Base-by-base conservation (phyloP, 306 rosid genomes). In the Luffa aegyptiaca region DNA sequence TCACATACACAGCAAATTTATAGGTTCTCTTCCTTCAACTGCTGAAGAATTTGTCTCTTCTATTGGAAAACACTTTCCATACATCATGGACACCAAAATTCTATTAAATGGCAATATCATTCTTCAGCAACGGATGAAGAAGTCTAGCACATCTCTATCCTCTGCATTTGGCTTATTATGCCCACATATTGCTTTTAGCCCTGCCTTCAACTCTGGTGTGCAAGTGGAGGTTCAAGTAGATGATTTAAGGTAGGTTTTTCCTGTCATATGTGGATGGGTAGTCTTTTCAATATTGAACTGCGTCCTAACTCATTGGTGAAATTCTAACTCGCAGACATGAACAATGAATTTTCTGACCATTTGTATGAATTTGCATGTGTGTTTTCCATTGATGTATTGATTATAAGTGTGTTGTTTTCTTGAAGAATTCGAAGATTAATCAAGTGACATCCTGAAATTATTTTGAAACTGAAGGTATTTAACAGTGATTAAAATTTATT, bases 171-270 rank as follows among this genome's bases (percentile, higher is more conserved):
- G 93, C 73, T n/a, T 74, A 79, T 84, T 91, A 83, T 95, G 99
- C 77, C 96, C 97, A 1, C 93, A 90, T 86, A 83, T 95, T 75
- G 92, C 93, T 20, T 81, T 70, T 57, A 87, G 94, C 58, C 70
- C 51, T 39, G 80, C 81, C 79, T 86, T 80, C 35, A 78, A 68
- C 45, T 80, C 84, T 52, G 70, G 79, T 79, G 88, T 95, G 79
- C 89, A 87, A 81, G 92, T 95, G 83, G 89, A 93, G 41, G 86
- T 93, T 86, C 91, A 92, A 88, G 97, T 91, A 48, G 92, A 91
- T 84, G 96, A 93, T 83, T 78, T 65, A 55, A 95, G 99, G 99
- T 94, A 83, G 80, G 87, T 64, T 85, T 81, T 63, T 83, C n/a
- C 41, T 26, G 3, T 8, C 52, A 69, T 11, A 69, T 69, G 16